Conservation (phyloP, 2,329 filamentous ascomycete genomes). For the Cytospora piceae region DNA sequence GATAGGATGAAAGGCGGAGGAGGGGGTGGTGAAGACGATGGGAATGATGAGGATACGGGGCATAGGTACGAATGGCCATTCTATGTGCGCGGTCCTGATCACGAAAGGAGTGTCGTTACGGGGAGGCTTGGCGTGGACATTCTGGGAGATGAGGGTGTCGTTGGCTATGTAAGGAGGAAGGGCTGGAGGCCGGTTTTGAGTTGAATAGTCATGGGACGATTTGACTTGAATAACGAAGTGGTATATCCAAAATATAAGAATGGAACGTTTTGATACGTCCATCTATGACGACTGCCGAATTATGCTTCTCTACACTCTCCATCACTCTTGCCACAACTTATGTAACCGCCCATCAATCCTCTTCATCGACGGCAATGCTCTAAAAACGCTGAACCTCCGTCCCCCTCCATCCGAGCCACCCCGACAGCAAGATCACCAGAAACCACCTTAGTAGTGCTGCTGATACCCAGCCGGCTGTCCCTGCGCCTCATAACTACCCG, state of each 20-base stretch:
- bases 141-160: conserved; percentile 63
- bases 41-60: conserved; percentile 3
- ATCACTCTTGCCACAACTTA: not conserved
- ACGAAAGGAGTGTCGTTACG: conserved; percentile 69
- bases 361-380: not conserved
- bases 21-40: conserved; percentile 13
- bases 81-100: conserved; percentile 61
- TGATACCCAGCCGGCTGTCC: conserved; percentile 21
- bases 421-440: not conserved
- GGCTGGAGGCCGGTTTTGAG: conserved; percentile 60
- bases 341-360: not conserved
- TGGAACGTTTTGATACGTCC: too few species aligned
- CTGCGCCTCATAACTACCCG: conserved; percentile 21
- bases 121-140: conserved; percentile 63
- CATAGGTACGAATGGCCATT: conserved; percentile 57
- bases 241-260: conserved; percentile 4
- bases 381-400: too few species aligned
- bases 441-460: conserved; percentile 23
- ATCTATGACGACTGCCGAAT: too few species aligned
- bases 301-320: not conserved
- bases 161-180: conserved; percentile 58
- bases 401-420: not conserved
- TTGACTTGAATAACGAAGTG: not conserved
- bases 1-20: conserved; percentile 31
- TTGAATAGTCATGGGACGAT: conserved; percentile 29